Evolutionary conservation across 306 rosid genomes (phyloP).

Genomic region (Vigna reflexopilosa): DNA sequence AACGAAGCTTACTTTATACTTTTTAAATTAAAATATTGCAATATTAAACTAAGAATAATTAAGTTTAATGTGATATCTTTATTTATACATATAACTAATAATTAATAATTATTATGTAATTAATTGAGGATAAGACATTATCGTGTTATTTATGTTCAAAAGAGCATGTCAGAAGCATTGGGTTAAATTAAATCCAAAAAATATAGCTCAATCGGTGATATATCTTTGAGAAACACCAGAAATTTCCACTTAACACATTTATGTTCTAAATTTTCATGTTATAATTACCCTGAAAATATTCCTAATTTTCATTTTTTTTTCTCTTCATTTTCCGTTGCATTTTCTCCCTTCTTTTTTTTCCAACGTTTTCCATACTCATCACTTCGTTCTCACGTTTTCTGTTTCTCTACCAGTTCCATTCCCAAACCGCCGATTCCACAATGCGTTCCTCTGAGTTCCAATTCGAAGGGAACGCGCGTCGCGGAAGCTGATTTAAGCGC

Average conservation of each 20-base stretch:
- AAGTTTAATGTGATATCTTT: too few species aligned
- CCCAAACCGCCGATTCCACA: neutral
- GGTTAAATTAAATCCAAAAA: neutral
- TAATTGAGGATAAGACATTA: neutral
- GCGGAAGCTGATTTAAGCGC: slow-evolving; percentile 12
- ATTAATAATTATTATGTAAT: too few species aligned
- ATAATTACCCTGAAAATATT: neutral
- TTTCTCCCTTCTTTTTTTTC: neutral
- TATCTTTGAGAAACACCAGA: neutral
- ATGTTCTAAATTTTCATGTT: neutral
- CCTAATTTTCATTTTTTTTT: neutral
- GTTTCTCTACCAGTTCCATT: neutral
- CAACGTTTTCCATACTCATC: slow-evolving; percentile 35
- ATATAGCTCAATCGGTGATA: neutral
- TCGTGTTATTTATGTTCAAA: too few species aligned
- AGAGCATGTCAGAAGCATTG: neutral
- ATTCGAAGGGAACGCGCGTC: neutral
- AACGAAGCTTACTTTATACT: too few species aligned
- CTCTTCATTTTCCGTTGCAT: neutral
- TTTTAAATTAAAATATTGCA: too few species aligned
- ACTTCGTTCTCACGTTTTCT: slow-evolving; percentile 12
- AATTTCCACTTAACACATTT: neutral
- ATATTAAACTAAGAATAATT: too few species aligned
- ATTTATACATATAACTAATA: too few species aligned
- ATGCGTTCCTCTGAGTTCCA: slow-evolving; percentile 18